These are phyloP conservation scores for Solanum acaule DNA, from an alignment of 257 asterid species.

Conservation along the genomic window DNA sequence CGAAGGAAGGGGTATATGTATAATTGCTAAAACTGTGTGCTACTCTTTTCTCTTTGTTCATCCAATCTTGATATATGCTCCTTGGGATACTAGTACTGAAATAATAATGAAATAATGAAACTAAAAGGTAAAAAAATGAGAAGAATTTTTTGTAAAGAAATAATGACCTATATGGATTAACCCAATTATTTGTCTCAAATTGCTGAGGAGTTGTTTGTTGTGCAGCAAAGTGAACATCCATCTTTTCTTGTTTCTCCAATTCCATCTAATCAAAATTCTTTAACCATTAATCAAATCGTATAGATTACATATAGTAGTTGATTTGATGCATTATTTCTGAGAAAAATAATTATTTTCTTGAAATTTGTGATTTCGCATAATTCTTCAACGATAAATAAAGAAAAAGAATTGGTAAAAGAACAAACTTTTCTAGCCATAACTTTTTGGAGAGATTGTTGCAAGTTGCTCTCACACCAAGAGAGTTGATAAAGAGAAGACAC, in stretches of 20 bases:
- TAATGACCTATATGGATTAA: neutral
- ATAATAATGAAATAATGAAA: neutral
- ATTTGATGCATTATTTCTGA: neutral
- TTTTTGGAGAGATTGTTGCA: neutral
- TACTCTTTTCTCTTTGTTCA: neutral
- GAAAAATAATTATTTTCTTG: too few relatives aligned
- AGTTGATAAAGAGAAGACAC: neutral
- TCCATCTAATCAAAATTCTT: conserved; percentile 5
- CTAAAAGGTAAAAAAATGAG: neutral
- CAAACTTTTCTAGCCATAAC: neutral
- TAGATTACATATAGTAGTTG: neutral
- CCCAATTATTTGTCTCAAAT: neutral
- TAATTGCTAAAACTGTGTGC: neutral
- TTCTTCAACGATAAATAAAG: neutral
- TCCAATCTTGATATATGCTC: neutral
- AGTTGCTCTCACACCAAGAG: neutral
- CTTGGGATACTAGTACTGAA: neutral
- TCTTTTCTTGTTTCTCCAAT: conserved; percentile 5
- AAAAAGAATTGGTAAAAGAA: neutral
- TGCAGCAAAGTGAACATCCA: neutral
- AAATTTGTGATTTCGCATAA: neutral
- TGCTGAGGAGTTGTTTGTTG: neutral
- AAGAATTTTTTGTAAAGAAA: neutral
- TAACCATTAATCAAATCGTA: neutral
- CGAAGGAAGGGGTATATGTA: neutral